phyloP scores from a whole-genome alignment of 495 filamentous ascomycete species.

The Aspergillus nidulans region DNA sequence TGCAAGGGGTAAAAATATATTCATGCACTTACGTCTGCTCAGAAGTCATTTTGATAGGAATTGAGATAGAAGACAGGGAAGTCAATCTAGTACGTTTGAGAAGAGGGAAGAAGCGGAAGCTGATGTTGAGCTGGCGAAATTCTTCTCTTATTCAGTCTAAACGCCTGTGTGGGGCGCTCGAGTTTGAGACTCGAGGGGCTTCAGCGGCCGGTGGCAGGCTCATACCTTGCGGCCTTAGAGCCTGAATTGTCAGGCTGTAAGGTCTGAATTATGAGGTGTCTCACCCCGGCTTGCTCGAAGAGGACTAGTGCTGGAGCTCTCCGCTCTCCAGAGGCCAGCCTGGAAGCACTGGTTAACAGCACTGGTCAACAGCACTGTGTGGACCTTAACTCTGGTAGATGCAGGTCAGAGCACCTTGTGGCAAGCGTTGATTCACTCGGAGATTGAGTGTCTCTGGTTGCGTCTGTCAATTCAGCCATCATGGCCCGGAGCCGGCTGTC shows the following conservation, averaged over 20 bases:
- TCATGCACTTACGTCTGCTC: conserved; percentile 83
- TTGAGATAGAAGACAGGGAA: conserved; percentile 28
- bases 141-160: conserved; percentile 9
- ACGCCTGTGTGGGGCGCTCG: conserved; percentile 1
- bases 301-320: conserved; percentile 20
- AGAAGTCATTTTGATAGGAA: conserved; percentile 64
- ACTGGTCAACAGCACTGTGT: conserved; percentile 5
- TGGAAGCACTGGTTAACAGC: conserved; percentile 19
- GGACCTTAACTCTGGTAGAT: conserved; percentile 31
- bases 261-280: conserved; percentile 21
- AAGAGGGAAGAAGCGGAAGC: conserved; percentile 21
- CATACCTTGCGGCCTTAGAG: conserved; percentile 16
- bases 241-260: conserved; percentile 10
- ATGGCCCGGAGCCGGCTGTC: conserved; percentile 44
- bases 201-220: background rate
- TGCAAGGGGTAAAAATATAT: conserved; percentile 9
- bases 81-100: conserved; percentile 27
- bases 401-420: conserved; percentile 26
- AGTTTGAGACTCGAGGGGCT: background rate
- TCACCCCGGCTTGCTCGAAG: conserved; percentile 20
- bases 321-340: conserved; percentile 34
- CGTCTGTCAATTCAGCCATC: conserved; percentile 14
- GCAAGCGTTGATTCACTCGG: conserved; percentile 20
- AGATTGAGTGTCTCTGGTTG: conserved; percentile 39
- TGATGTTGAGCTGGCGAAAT: conserved; percentile 26